Percentiles rank a stretch among this genome's conserved stretches.
Evolutionary conservation across 805 yeast genomes (phyloP).

Genomic region (Ogataea trehaloabstinens): DNA sequence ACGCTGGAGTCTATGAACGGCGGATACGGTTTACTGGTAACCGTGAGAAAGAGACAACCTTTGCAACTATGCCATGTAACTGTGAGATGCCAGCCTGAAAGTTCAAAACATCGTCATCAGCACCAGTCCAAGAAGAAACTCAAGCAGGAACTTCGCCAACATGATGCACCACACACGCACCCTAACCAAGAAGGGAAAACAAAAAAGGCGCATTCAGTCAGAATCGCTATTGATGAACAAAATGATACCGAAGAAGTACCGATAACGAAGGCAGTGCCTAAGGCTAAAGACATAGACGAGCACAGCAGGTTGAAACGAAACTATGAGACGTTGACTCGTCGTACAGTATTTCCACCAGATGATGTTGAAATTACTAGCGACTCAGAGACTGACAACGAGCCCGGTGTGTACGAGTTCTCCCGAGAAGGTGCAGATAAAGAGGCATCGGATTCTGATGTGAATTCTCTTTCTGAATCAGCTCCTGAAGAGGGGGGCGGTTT

Average conservation of each 20-base stretch:
- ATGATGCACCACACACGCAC: neutral
- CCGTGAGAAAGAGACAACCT: constrained; percentile 10
- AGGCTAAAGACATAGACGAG: neutral
- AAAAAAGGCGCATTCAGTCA: neutral
- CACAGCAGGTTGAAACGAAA: constrained; percentile 18
- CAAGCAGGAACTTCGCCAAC: neutral
- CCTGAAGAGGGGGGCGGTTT: too few relatives aligned
- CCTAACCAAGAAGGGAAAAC: neutral
- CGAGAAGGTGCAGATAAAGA: neutral
- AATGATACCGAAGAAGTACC: neutral
- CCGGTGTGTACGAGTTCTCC: neutral
- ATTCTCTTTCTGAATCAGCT: constrained; percentile 5
- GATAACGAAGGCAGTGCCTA: neutral
- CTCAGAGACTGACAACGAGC: constrained; percentile 1
- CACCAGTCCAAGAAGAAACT: neutral
- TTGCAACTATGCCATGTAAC: too few relatives aligned
- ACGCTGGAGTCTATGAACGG: constrained; percentile 14
- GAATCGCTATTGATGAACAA: constrained; percentile 1
- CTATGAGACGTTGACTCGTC: constrained; percentile 26
- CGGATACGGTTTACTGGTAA: constrained; percentile 22
- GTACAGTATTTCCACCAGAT: constrained; percentile 23
- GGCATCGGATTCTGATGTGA: constrained; percentile 2
- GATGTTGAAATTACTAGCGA: too few relatives aligned
- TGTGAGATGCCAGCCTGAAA: constrained; percentile 2
- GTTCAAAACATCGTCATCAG: too few relatives aligned